Base-by-base conservation (phyloP, 140 eudicot genomes). In the Artemisia princeps region DNA sequence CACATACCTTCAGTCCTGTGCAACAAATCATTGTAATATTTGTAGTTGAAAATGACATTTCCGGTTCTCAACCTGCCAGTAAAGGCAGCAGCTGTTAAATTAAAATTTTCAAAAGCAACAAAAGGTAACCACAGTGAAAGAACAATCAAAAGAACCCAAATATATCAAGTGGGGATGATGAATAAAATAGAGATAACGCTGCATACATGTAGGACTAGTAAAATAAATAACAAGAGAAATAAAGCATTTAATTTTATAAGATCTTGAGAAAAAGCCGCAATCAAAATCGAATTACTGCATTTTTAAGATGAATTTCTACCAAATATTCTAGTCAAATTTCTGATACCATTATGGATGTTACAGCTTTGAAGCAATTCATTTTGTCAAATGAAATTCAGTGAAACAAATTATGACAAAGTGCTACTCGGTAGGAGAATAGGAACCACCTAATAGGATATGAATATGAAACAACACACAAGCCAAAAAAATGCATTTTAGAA, bases 1-100 rank as follows among this genome's bases (percentile, higher is more conserved):
- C 17, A 16, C 59, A 26, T 87, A 90, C 97, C 95, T 90, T 90
- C 95, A 72, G 87, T 84, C 80, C 82, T 87, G 74, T 87, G 87
- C 84, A 84, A 40, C 76, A 66, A 81, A 75, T 84, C 84, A 63
- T 76, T 71, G 78, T 83, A 84, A 62, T 84, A 86, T 72, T 70
- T 77, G 80, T 90, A 90, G 83, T 87, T 84, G 84, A 87, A 90
- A 68, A 84, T 70, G 60, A 90, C 95, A 77, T 90, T 84, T 78
- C 97, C 95, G 61, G 80, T 72, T 76, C 90, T 84, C 82, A 87
- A 79, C 84, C 95, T 90, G 73, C 48, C 57, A 72, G 61, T 52
- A 70, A 64, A 56, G 54, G 53, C 67, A 50, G 46, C 55, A 64
- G 56, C 10, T 33, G 23, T 23, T 13, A 14, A 53, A 8, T 59